Evolutionary conservation across 2,329 filamentous ascomycete species (phyloP), one percentile per base, ranked within the genome.

Genomic region (Cytospora leucostoma): DNA sequence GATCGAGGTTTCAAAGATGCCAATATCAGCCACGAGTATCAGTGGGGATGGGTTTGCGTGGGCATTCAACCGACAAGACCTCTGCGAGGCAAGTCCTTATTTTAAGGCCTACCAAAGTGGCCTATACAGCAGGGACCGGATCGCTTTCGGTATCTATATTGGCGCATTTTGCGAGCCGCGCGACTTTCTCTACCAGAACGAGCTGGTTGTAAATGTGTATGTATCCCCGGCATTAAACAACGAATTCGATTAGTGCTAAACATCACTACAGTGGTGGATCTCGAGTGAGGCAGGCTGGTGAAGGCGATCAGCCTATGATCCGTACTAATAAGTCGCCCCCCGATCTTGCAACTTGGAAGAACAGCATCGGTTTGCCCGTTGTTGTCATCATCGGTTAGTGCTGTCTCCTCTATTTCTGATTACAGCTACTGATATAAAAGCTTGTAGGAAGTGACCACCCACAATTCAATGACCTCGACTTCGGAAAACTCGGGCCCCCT

Each of bases 81-180:
- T 92, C 0, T 89, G 84, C 67, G 86, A 91, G 68, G 80, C 86
- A 0, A 70, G 91, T 0, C 79, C 82, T 0, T 89, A 86, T 73
- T 91, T 85, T 72, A 82, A 80, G 15, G 75, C 83, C 1, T 84
- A 85, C 44, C 84, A 92, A 67, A 79, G 84, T 1, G 86, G 85
- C 6, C 77, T 81, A 4, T 86, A 92, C 61, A 77, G 78, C 0
- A 76, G 74, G 0, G 74, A 80, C 2, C 75, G 77, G 0, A 72
- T 84, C n/a, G 80, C 80, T 2, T 77, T 78, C 51, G 86, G 84
- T 0, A 82, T 89, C 63, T 77, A 91, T 32, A 77, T 88, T 21
- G 86, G 90, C 68, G n/a, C 78, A 77, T 0, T 79, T 83, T 53
- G 75, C 11, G 83, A 83, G 2, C 66, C 74, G 1, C 78, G 86